Evolutionary conservation across 1,139 yeast species (phyloP), one percentile per base, ranked within the genome.

Genomic region (Lodderomyces elongisporus): DNA sequence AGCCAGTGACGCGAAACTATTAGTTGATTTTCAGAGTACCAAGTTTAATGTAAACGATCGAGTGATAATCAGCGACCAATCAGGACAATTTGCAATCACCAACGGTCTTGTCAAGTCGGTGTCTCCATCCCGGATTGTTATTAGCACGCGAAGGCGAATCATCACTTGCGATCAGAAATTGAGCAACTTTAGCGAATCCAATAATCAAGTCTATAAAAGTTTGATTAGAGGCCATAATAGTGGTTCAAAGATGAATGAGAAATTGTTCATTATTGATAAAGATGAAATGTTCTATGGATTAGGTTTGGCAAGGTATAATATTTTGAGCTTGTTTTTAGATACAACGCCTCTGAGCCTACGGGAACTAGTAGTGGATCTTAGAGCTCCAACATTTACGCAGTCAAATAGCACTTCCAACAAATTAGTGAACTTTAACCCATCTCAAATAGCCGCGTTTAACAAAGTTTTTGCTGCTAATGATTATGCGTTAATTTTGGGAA

Each of bases 401-500:
- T 7, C 14, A 25, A 3, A 27, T 27, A 10, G 16, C 22, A 20
- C 22, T 7, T n/a, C n/a, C n/a, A n/a, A n/a, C n/a, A n/a, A n/a
- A n/a, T 7, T 18, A 7, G 22, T 7, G 10, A 13, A 31, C 12
- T 34, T 36, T 45, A 91, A 91, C 47, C 49, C 54, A 0, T 95
- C 87, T 47, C 99, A 91, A 51, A 42, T 62, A 4, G 46, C 42
- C 2, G 97, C 97, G 0, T 68, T 91, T 28, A 70, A 76, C 9
- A 73, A 69, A 43, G 87, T 78, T 0, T 52, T 87, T 34, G 54
- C 69, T 14, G 72, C 94, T 0, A 58, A 79, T 32, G 95, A 89
- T 51, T 91, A 85, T 52, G 67, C 91, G 2, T 64, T 91, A 43
- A 74, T 91, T 22, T 60, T 89, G 37, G 99, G 99, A 1, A 91